Conservation (phyloP, 345 rosid genomes). For the Eutrema heterophyllum region DNA sequence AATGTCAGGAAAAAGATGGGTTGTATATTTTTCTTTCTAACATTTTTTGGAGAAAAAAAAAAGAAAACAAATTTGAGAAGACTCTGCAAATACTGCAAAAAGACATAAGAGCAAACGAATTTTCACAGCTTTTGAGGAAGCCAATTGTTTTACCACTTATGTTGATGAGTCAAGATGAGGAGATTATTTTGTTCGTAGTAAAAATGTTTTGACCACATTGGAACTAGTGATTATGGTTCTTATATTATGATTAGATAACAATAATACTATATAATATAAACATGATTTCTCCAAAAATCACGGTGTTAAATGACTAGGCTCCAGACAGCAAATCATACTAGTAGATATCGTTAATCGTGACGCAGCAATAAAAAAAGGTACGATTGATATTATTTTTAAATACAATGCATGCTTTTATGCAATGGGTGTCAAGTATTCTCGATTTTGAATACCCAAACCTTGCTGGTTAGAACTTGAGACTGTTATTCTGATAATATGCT, state of each 20-base stretch:
- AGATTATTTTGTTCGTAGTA: background rate
- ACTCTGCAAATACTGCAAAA: conserved; percentile 13
- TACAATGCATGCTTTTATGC: conserved; percentile 14
- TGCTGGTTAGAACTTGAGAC: background rate
- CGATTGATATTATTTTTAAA: background rate
- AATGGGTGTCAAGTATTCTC: conserved; percentile 18
- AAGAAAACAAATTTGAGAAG: background rate
- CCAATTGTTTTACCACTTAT: background rate
- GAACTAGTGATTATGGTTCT: conserved; percentile 10
- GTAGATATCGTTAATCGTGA: conserved; percentile 19
- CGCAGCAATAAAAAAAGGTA: conserved; percentile 16
- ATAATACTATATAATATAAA: background rate
- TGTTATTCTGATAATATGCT: background rate
- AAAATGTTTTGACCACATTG: conserved; percentile 30
- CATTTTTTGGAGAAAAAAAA: background rate
- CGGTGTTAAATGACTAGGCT: conserved; percentile 21
- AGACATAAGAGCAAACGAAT: conserved; percentile 15
- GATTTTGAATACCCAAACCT: background rate
- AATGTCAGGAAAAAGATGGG: conserved; percentile 9
- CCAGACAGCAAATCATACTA: conserved; percentile 31
- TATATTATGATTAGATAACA: background rate
- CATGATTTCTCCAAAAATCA: conserved; percentile 21
- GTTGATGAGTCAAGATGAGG: background rate
- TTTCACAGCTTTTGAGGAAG: conserved; percentile 25
- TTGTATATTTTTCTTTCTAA: background rate